Base-by-base conservation (phyloP, 768 basidiomycete species). In the Rossbeevera mucosa region DNA sequence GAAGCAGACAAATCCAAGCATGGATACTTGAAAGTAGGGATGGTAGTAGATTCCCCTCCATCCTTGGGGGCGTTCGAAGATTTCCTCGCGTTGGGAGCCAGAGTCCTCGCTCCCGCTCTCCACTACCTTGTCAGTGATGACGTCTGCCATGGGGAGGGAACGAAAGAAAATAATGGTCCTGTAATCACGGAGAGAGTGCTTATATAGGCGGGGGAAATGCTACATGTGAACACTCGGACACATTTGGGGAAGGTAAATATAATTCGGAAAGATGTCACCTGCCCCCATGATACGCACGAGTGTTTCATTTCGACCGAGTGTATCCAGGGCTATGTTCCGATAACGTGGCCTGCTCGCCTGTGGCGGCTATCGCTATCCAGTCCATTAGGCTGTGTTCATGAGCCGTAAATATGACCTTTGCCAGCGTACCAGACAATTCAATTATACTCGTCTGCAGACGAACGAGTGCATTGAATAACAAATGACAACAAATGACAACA, bases 1-100 rank as follows among this genome's bases (percentile, higher is more conserved):
- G 64, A 83, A 82, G 55, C 67, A 67, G 44, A 88, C 81, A 44
- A 90, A 76, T 44, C 86, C 88, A 42, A 89, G 75, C 75, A 90
- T 75, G 24, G 45, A 44, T 50, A 86, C 72, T 41, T 67, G 66
- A 31, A 64, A 68, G 24, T 63, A 58, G 20, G 83, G 78, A 57
- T 84, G 73, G 55, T 79, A 78, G 62, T 85, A 87, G 25, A 84
- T 7, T 12, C 80, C 81, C 59, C 68, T 78, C 48, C 79, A 48
- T 13, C 83, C 82, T 7, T 64, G 74, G 0, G 77, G 81, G 43
- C 77, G 76, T 54, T 76, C 71, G 62, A 72, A 75, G 50, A 74
- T 59, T 63, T 68, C 59, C 55, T 61, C 41, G 42, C 48, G 57
- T 42, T 59, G 59, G 53, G 60, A 59, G 58, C 59, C 59, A 44